Percentiles rank a stretch among this genome's conserved stretches.
phyloP scores from a whole-genome alignment of 1,284 basidiomycete species.

The Chondrostereum purpureum region DNA sequence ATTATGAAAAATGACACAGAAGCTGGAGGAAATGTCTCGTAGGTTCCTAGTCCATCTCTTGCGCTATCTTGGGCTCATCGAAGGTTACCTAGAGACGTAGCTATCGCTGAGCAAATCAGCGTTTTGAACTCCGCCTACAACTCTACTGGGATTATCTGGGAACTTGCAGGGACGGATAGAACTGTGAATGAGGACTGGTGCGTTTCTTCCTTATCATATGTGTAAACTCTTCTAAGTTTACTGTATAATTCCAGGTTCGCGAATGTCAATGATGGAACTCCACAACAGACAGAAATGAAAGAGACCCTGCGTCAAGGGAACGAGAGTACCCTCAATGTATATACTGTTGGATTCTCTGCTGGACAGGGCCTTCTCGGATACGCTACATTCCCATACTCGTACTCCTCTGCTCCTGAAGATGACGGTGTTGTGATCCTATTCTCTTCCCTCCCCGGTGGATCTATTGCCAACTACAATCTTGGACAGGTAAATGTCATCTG shows the following conservation, averaged over 20 bases:
- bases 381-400: conserved; percentile 42
- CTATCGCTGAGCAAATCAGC: conserved; percentile 33
- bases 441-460: conserved; percentile 45
- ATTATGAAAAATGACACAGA: conserved; percentile 32
- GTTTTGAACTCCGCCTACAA: conserved; percentile 43
- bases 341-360: conserved; percentile 21
- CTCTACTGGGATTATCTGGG: conserved; percentile 34
- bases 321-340: conserved; percentile 4
- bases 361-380: conserved; percentile 41
- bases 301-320: conserved; percentile 3
- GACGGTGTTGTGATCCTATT: conserved; percentile 46
- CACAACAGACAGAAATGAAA: conserved; percentile 7
- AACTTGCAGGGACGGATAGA: conserved; percentile 34
- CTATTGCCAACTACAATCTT: conserved; percentile 35
- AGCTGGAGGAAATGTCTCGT: conserved; percentile 40
- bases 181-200: conserved; percentile 46
- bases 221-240: too few relatives aligned
- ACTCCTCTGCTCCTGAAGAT: conserved; percentile 29
- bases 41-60: too few relatives aligned
- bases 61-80: too few relatives aligned
- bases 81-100: conserved; percentile 28
- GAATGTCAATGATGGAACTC: neutral
- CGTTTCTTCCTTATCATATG: conserved; percentile 33
- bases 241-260: neutral
- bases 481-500: conserved; percentile 16